Evolutionary conservation across 306 rosid genomes (phyloP).

Genomic region (Hippophae tibetana): DNA sequence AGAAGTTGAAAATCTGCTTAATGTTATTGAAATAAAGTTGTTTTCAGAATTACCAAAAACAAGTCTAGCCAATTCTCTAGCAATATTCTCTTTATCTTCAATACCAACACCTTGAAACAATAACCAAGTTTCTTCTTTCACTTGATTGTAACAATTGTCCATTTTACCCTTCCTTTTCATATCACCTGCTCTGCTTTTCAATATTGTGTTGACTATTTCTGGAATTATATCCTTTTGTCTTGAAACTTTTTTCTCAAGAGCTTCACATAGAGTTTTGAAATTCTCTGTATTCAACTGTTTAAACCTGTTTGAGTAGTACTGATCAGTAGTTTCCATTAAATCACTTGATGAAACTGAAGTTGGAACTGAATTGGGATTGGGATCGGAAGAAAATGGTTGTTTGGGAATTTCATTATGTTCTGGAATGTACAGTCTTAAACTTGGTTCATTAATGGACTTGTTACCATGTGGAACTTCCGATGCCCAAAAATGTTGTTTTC

Average conservation of each 20-base stretch:
- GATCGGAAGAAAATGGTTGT: conserved; percentile 16
- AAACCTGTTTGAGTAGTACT: conserved; percentile 35
- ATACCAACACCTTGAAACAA: conserved; percentile 77
- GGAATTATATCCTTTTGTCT: conserved; percentile 71
- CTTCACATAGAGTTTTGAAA: conserved; percentile 49
- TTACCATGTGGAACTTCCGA: conserved; percentile 20
- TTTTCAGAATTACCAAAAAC: conserved; percentile 49
- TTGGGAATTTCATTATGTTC: conserved; percentile 24
- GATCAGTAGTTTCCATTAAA: conserved; percentile 42
- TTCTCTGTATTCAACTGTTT: conserved; percentile 62
- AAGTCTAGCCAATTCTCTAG: conserved; percentile 57
- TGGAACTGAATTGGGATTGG: conserved; percentile 49
- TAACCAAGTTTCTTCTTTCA: conserved; percentile 87
- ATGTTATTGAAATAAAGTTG: conserved; percentile 41
- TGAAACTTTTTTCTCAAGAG: conserved; percentile 64
- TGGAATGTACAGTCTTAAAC: conserved; percentile 41
- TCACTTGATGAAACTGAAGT: conserved; percentile 58
- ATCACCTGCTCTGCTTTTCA: conserved; percentile 73
- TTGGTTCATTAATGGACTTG: conserved; percentile 17
- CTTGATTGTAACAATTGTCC: conserved; percentile 12
- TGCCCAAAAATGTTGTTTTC: conserved; percentile 36
- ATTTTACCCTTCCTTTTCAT: conserved; percentile 49
- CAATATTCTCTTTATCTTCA: conserved; percentile 60
- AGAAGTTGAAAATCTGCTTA: conserved; percentile 68
- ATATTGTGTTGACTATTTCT: conserved; percentile 53